phyloP scores from a whole-genome alignment of 2,329 filamentous ascomycete genomes.

The Talaromyces sp. region DNA sequence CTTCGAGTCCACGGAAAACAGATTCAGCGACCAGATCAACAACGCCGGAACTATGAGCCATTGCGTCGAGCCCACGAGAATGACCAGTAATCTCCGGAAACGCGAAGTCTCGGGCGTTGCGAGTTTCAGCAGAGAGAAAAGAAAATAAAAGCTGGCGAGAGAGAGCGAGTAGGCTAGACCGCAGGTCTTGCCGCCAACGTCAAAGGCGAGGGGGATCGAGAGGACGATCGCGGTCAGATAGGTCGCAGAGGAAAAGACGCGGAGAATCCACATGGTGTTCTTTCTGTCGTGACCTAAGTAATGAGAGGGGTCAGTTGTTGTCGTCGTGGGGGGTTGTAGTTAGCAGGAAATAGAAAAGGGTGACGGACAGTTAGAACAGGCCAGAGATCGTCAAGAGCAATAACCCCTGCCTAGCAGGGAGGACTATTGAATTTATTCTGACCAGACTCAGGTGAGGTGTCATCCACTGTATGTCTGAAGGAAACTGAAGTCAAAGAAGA shows the following conservation, averaged over 20 bases:
- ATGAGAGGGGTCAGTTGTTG: constrained; percentile 2
- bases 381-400: constrained; percentile 1
- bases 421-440: background rate
- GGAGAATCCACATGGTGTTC: constrained; percentile 72
- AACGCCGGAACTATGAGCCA: constrained; percentile 82
- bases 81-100: constrained; percentile 68
- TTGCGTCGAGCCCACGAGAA: constrained; percentile 71
- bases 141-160: constrained; percentile 84
- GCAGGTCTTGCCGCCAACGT: constrained; percentile 92
- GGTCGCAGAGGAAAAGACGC: constrained; percentile 71
- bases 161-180: constrained; percentile 90
- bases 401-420: constrained; percentile 16
- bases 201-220: constrained; percentile 94
- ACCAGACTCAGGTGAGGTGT: constrained; percentile 1
- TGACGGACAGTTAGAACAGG: constrained; percentile 9
- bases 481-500: background rate
- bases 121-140: constrained; percentile 77
- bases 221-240: constrained; percentile 92
- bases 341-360: constrained; percentile 2
- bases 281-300: constrained; percentile 5
- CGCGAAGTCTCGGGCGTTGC: constrained; percentile 75
- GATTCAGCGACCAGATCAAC: constrained; percentile 91
- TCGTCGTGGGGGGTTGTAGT: background rate
- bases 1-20: constrained; percentile 88
- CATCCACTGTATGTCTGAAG: background rate